Conservation (phyloP, 306 rosid genomes). For the Vicia villosa region DNA sequence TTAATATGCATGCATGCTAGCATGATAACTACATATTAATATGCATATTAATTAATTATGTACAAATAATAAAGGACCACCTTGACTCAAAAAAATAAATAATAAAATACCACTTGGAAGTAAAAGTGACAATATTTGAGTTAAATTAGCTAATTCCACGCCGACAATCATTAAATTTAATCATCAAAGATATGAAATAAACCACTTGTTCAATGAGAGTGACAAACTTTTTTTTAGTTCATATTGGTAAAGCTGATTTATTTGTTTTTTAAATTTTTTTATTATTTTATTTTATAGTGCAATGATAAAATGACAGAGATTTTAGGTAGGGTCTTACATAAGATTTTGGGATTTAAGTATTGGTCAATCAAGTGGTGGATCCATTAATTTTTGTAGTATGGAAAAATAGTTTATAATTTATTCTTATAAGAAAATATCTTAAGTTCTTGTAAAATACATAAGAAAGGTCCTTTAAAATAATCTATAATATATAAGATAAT, state of each 20-base stretch:
- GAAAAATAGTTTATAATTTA: too few relatives aligned
- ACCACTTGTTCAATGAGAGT: background rate
- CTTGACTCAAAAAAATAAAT: background rate
- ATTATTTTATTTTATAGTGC: background rate
- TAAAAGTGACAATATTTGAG: conserved; percentile 2
- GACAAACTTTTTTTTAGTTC: background rate
- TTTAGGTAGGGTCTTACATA: background rate
- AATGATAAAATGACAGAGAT: background rate
- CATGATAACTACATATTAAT: background rate
- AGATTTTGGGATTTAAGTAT: background rate
- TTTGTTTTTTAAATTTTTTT: background rate
- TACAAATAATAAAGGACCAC: background rate
- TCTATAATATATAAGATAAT: too few relatives aligned
- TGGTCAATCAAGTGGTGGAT: too few relatives aligned
- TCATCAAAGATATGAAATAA: background rate
- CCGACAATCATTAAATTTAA: background rate
- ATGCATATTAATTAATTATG: background rate
- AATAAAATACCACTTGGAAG: background rate
- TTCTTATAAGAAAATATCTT: too few relatives aligned
- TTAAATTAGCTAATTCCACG: conserved; percentile 20
- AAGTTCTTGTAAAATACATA: too few relatives aligned
- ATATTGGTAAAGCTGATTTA: background rate
- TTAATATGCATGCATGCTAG: conserved; percentile 1
- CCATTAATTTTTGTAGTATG: too few relatives aligned
- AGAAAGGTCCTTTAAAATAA: too few relatives aligned